Percentiles rank a stretch among this genome's conserved stretches.
Evolutionary conservation across 176 grass and related monocot genomes (phyloP).

Genomic region (Tuctoria greenei): DNA sequence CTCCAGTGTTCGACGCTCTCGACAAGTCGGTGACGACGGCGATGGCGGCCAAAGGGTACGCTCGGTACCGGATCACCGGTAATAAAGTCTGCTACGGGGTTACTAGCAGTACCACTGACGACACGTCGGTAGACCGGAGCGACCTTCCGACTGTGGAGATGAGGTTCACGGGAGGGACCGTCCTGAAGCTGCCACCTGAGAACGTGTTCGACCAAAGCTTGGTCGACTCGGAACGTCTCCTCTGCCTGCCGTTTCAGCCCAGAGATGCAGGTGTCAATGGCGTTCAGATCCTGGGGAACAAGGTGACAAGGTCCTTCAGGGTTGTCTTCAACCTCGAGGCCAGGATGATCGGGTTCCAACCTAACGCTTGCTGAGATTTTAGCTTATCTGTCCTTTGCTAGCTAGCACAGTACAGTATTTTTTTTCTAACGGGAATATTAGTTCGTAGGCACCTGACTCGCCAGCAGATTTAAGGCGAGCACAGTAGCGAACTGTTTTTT

Average conservation of each 20-base stretch:
- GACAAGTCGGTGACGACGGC: neutral
- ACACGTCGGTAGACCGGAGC: neutral
- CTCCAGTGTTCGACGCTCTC: slow-evolving; percentile 25
- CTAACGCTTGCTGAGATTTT: neutral
- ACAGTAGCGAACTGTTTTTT: too few relatives aligned
- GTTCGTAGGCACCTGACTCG: too few relatives aligned
- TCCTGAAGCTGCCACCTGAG: slow-evolving; percentile 26
- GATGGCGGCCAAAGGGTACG: slow-evolving; percentile 19
- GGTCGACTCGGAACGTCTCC: neutral
- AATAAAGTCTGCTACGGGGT: neutral
- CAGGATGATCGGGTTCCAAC: neutral
- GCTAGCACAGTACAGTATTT: too few relatives aligned
- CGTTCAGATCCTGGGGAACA: slow-evolving; percentile 1
- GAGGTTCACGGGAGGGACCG: neutral
- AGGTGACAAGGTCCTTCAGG: neutral
- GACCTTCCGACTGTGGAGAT: slow-evolving; percentile 33
- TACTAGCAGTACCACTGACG: neutral
- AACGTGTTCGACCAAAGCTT: slow-evolving; percentile 22
- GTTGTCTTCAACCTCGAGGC: neutral
- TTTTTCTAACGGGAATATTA: too few relatives aligned
- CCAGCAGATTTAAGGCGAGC: too few relatives aligned
- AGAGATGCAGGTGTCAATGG: neutral
- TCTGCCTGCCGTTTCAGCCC: slow-evolving; percentile 27
- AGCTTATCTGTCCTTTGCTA: too few relatives aligned
- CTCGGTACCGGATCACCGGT: neutral